phyloP scores from a whole-genome alignment of 495 filamentous ascomycete genomes.

The Hypoxylon cercidicola region DNA sequence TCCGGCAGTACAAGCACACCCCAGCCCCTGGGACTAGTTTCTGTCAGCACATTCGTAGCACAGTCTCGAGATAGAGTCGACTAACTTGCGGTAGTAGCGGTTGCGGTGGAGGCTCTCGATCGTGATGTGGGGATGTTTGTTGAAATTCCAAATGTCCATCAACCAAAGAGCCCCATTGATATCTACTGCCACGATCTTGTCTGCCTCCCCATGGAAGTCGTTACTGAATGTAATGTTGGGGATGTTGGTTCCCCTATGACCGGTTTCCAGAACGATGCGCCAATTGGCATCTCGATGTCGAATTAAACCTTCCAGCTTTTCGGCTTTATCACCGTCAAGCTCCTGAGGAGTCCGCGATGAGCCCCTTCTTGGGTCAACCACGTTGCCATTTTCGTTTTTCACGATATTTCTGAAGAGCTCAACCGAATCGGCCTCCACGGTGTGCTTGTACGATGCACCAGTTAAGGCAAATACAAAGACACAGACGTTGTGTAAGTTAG shows the following conservation, averaged over 20 bases:
- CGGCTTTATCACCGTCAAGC: constrained; percentile 14
- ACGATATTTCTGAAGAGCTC: constrained; percentile 36
- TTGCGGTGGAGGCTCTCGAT: constrained; percentile 15
- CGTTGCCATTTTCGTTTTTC: constrained; percentile 42
- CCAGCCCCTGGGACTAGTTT: constrained; percentile 52
- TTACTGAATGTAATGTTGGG: constrained; percentile 80
- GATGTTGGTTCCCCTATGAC: constrained; percentile 67
- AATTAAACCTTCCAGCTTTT: constrained; percentile 42
- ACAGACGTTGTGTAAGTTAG: constrained; percentile 73
- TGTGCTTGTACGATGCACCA: constrained; percentile 38
- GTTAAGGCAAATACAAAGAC: constrained; percentile 80
- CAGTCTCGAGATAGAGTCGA: neutral
- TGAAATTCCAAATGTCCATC: constrained; percentile 71
- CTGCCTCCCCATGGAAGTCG: constrained; percentile 68
- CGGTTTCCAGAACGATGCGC: constrained; percentile 52
- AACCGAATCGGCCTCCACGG: constrained; percentile 12
- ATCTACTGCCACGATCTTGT: constrained; percentile 78
- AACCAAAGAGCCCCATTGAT: constrained; percentile 73
- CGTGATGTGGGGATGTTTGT: constrained; percentile 24
- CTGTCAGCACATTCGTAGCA: constrained; percentile 14
- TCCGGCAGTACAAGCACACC: constrained; percentile 58
- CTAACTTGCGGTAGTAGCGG: constrained; percentile 24
- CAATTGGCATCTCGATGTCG: constrained; percentile 52
- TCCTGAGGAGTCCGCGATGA: neutral
- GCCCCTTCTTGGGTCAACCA: neutral